Base-by-base conservation (phyloP, 345 rosid genomes). In the Hibiscus mutabilis region DNA sequence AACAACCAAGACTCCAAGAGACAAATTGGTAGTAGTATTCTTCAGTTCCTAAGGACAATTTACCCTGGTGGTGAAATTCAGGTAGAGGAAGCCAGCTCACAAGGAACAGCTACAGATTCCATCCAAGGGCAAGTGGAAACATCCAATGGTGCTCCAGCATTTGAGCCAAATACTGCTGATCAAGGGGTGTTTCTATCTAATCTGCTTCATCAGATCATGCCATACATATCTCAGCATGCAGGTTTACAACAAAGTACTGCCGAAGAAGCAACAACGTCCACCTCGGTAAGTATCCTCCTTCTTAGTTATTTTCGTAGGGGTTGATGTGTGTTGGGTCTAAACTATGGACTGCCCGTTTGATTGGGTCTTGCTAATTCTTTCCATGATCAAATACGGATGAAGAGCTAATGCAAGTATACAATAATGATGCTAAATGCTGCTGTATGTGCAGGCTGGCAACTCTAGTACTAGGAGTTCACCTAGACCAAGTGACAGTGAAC, bases 171-270 rank as follows among this genome's bases (percentile, higher is more conserved):
- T 24, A 72, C 63, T 66, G 79, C 79, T 18, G 84, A 84, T 40
- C 89, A 90, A 77, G 96, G 89, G 61, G 66, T 84, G 59, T 82
- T 86, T 74, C 76, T 90, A 63, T 90, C 92, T 9, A 81, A 82
- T 79, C 65, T 90, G 80, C 89, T 90, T 68, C 83, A 60, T 19
- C 87, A 82, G 81, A 84, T 90, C 71, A 83, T 90, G 81, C 96
- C 96, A 5, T 8, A 80, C 53, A 69, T 87, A 52, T 73, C 88
- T 66, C 87, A 81, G 75, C 82, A 60, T 61, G 29, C 78, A 7
- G 79, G 64, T 53, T 61, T 75, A 66, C 84, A 77, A 60, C 67
- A 78, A 24, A 64, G 63, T 71, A 64, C 15, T 37, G 11, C 51
- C 8, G 89, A 70, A 69, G 81, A 78, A 75, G 70, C 76, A 47